Conservation (phyloP, 1,139 yeast species). For the Geotrichum candidum region DNA sequence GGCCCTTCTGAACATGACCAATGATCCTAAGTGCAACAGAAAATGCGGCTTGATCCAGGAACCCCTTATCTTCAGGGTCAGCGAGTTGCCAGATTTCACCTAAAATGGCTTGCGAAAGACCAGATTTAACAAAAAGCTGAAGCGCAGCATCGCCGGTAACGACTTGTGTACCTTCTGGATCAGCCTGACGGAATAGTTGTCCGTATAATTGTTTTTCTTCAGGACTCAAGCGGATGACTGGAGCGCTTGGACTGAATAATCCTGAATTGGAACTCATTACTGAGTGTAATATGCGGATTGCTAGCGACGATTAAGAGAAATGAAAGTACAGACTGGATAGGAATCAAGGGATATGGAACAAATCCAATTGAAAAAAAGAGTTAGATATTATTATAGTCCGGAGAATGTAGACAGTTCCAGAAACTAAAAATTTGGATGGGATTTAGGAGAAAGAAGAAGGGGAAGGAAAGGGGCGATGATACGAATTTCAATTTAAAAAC, state of each 20-base stretch:
- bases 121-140: constrained; percentile 77
- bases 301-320: neutral
- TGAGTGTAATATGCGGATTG: neutral
- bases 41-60: constrained; percentile 75
- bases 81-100: constrained; percentile 95
- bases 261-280: constrained; percentile 7
- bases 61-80: constrained; percentile 79
- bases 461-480: neutral
- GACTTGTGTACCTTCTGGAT: constrained; percentile 70
- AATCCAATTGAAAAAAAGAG: neutral
- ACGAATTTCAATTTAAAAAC: neutral
- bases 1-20: constrained; percentile 80
- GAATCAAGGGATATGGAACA: neutral
- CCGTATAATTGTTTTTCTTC: constrained; percentile 76
- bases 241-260: constrained; percentile 4
- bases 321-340: neutral
- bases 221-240: constrained; percentile 45
- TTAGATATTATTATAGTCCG: neutral
- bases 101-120: constrained; percentile 66
- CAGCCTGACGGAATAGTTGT: constrained; percentile 70
- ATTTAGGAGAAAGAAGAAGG: neutral
- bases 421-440: neutral
- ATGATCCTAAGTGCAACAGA: constrained; percentile 82
- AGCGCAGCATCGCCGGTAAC: constrained; percentile 92
- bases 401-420: neutral